Conservation (phyloP, 768 basidiomycete genomes). For the Psilocybe subaeruginosa region DNA sequence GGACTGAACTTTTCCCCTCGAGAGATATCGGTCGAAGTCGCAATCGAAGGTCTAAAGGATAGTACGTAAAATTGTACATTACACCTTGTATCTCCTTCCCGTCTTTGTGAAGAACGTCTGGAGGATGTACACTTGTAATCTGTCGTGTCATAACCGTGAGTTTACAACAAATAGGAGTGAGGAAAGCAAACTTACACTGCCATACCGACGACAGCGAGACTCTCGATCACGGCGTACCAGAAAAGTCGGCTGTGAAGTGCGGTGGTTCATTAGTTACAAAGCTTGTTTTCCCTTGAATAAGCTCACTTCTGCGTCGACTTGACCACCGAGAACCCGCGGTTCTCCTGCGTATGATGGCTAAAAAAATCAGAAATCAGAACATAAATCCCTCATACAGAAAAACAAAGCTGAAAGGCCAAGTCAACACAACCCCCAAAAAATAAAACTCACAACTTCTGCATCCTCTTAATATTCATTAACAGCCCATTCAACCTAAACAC, state of each 20-base stretch:
- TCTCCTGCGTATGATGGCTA: constrained; percentile 94
- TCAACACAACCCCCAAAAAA: not conserved
- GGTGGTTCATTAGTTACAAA: not conserved
- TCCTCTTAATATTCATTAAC: constrained; percentile 87
- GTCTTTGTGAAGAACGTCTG: constrained; percentile 98
- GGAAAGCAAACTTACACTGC: constrained; percentile 65
- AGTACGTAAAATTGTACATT: constrained; percentile 19
- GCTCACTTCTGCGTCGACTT: constrained; percentile 85
- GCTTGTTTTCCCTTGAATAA: not conserved
- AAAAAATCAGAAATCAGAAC: not conserved
- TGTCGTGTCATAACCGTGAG: constrained; percentile 25
- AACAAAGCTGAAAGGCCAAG: not conserved
- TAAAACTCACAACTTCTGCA: constrained; percentile 84
- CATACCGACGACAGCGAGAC: constrained; percentile 79
- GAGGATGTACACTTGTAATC: constrained; percentile 80
- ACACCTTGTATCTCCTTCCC: constrained; percentile 88
- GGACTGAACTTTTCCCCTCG: too few species aligned
- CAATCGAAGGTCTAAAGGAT: too few species aligned
- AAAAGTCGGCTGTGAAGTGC: constrained; percentile 71
- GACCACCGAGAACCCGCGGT: constrained; percentile 91
- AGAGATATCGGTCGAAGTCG: too few species aligned
- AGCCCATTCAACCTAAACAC: constrained; percentile 89
- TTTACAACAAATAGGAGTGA: constrained; percentile 38
- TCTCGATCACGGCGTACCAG: constrained; percentile 91
- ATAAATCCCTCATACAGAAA: not conserved